Base-by-base conservation (phyloP, 805 yeast species). In the Priceomyces carsonii region DNA sequence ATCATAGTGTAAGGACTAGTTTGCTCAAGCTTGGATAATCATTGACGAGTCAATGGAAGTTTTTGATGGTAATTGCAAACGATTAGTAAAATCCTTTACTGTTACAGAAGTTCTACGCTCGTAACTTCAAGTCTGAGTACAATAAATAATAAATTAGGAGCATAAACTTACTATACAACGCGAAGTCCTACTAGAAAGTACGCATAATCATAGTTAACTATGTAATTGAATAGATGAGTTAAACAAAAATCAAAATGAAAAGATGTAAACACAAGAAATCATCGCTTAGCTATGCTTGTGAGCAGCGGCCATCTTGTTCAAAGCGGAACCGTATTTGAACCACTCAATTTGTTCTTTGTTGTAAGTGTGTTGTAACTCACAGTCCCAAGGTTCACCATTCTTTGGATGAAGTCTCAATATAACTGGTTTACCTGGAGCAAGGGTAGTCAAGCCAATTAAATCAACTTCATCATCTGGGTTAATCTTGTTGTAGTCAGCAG, bases 321-420 rank as follows among this genome's bases (percentile, higher is more conserved):
- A 83, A 67, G 99, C 99, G 55, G 97, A 89, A 76, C 99, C 99
- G 59, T 84, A 81, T 80, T 87, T 91, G 85, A 91, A 91, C 98
- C 98, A 91, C 66, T 87, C 97, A 63, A 91, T 85, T 79, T 91
- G 99, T 77, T 93, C 97, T 47, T 65, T 44, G 79, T 93, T 93
- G 80, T 86, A 93, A 49, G 99, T 93, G 79, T 93, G 99, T 39
- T 95, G 79, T 68, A 93, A 85, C 73, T 79, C 83, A 61, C 91
- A 76, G 57, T 82, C 83, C 96, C 96, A 93, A 45, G 89, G 71
- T 52, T 64, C 73, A 39, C 61, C 67, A 44, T 84, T 72, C 64
- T 70, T 65, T 53, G 82, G 82, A 60, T 77, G 79, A 53, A 77
- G 79, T 70, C 85, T 86, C 78, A 90, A 70, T 56, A 77, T 82